Evolutionary conservation across 306 rosid genomes (phyloP), one percentile per base, ranked within the genome.

Genomic region (Rosa multiflora): DNA sequence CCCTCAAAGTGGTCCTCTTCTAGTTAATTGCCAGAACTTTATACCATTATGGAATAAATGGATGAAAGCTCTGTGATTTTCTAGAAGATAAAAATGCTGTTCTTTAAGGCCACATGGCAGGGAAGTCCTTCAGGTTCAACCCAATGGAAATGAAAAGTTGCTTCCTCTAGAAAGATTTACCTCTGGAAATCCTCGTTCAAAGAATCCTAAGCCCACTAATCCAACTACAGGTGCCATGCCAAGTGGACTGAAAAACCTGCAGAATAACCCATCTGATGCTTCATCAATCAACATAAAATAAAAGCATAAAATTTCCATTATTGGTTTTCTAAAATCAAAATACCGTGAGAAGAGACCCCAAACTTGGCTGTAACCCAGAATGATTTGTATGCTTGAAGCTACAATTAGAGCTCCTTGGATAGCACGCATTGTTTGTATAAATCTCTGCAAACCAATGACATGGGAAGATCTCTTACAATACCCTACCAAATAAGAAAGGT

Each of bases 141-240:
- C 66, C 42, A 53, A 21, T 2, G 29, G 70, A 74, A 48, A 71
- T 2, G 66, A 67, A 51, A 40, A 48, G 70, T 77, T 51, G 35
- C 78, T 56, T 55, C 46, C 49, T 59, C 44, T 11, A 53, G 39
- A 42, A 76, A 78, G 78, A 87, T 93, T 58, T 85, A 92, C 99
- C 79, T 77, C 83, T 11, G 99, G 97, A 84, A 95, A 92, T 82
- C 99, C 99, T 40, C 86, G 93, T 66, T 91, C 87, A 85, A 95
- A 88, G 82, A 95, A 83, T 75, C 99, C 99, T 76, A 95, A 84
- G 74, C 99, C 99, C 42, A 92, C 91, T 90, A 95, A 87, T 83
- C 97, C 99, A 82, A 92, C 93, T 20, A 95, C 98, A 55, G 99
- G 99, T 77, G 97, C 98, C 96, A 95, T 91, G 68, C 99, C 97